Evolutionary conservation across 1,284 basidiomycete species (phyloP).

Genomic region (Malassezia globosa): DNA sequence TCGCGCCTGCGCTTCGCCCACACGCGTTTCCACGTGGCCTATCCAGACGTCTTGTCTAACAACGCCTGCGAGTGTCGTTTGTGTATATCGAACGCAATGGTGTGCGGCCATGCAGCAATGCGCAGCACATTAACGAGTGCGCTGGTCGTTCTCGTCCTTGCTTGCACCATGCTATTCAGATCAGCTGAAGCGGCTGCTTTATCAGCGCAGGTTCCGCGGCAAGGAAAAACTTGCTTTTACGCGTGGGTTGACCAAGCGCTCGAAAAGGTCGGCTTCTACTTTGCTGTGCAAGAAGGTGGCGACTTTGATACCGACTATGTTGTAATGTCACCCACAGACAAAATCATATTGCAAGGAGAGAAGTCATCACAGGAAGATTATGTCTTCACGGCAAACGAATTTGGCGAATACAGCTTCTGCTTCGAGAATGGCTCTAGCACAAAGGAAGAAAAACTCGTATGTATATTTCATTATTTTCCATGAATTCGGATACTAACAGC

Average conservation of each 20-base stretch:
- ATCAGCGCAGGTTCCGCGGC: slow-evolving; percentile 72
- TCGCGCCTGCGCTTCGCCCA: no score
- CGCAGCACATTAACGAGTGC: background rate
- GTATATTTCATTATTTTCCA: slow-evolving; percentile 3
- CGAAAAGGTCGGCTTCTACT: slow-evolving; percentile 71
- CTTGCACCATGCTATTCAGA: background rate
- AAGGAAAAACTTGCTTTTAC: slow-evolving; percentile 84
- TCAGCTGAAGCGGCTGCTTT: slow-evolving; percentile 55
- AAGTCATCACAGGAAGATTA: slow-evolving; percentile 91
- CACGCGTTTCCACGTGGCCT: no score
- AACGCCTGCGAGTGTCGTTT: no score
- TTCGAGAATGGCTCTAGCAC: slow-evolving; percentile 69
- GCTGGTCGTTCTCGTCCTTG: background rate
- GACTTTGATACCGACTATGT: slow-evolving; percentile 93
- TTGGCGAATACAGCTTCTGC: slow-evolving; percentile 95
- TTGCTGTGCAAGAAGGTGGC: slow-evolving; percentile 82
- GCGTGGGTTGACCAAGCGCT: slow-evolving; percentile 88
- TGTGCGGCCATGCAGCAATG: background rate
- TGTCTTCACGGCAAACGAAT: slow-evolving; percentile 82
- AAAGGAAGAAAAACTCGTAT: slow-evolving; percentile 35
- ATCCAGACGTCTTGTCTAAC: no score
- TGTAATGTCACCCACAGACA: slow-evolving; percentile 77
- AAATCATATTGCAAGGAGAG: slow-evolving; percentile 69
- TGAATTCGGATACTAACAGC: no score
- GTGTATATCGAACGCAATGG: no score